These are phyloP conservation scores for Didymella lethalis DNA, from an alignment of 2,329 filamentous ascomycete genomes.

Conservation along the genomic window DNA sequence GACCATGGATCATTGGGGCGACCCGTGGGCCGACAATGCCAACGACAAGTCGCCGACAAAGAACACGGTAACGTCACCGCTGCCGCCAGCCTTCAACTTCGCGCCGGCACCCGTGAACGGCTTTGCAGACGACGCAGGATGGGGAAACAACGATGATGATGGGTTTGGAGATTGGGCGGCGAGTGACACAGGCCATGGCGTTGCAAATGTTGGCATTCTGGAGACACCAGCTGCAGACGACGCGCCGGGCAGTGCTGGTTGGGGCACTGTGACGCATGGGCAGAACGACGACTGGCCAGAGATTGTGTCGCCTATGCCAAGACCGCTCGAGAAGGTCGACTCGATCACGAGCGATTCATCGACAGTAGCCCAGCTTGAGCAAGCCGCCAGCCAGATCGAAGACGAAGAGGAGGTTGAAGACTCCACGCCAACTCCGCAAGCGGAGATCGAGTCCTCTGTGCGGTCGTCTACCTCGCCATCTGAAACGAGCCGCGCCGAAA, in stretches of 20 bases:
- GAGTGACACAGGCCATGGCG: conserved; percentile 13
- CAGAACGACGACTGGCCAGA: conserved; percentile 21
- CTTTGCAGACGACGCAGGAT: conserved; percentile 49
- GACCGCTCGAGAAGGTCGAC: conserved; percentile 28
- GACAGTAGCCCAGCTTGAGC: conserved; percentile 32
- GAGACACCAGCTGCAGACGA: background rate
- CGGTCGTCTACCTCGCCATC: conserved; percentile 48
- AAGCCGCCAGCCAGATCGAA: conserved; percentile 27
- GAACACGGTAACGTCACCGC: conserved; percentile 34
- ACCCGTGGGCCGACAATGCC: conserved; percentile 52
- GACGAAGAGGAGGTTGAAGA: conserved; percentile 23
- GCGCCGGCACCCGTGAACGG: conserved; percentile 37
- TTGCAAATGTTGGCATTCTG: background rate
- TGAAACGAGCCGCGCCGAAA: conserved; percentile 46
- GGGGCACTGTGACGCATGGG: conserved; percentile 12
- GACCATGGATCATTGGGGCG: conserved; percentile 54
- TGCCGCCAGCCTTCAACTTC: conserved; percentile 23
- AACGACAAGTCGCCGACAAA: conserved; percentile 34
- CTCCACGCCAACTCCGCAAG: conserved; percentile 16
- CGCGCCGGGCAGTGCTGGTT: conserved; percentile 12
- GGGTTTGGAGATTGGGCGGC: conserved; percentile 42
- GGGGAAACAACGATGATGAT: conserved; percentile 44
- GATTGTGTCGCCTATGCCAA: conserved; percentile 15
- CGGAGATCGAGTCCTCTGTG: conserved; percentile 45
- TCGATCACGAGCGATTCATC: conserved; percentile 45